Conservation (phyloP, 495 filamentous ascomycete genomes). For the Friedmanniomyces simplex region DNA sequence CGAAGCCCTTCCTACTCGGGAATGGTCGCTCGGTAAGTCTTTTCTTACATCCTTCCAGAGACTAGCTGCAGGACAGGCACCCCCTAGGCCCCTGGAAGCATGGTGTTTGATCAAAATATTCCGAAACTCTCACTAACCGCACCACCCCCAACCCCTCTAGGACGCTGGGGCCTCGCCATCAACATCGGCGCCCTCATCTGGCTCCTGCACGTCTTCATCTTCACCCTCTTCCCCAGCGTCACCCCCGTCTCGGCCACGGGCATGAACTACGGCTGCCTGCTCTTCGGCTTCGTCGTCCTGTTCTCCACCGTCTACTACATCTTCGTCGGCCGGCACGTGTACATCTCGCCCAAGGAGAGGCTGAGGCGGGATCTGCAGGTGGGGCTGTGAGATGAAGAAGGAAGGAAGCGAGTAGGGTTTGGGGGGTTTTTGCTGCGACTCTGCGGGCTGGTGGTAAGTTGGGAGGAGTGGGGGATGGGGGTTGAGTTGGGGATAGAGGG, state of each 20-base stretch:
- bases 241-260: neutral
- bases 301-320: constrained; percentile 10
- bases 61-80: too few species aligned
- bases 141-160: neutral
- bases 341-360: constrained; percentile 1
- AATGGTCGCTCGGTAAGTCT: neutral
- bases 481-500: too few species aligned
- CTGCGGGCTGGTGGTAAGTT: too few species aligned
- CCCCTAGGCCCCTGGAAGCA: too few species aligned
- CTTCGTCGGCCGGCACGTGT: neutral
- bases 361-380: neutral
- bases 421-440: too few species aligned
- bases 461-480: too few species aligned
- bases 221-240: constrained; percentile 10
- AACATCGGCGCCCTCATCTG: constrained; percentile 6
- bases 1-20: neutral
- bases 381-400: neutral
- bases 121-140: too few species aligned
- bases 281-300: constrained; percentile 8
- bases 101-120: too few species aligned
- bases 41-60: too few species aligned
- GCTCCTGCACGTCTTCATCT: constrained; percentile 1
- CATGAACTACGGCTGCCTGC: constrained; percentile 16
- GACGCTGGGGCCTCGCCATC: constrained; percentile 1
- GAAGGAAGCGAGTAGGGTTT: neutral